Evolutionary conservation across 225 moss, liverwort and hornwort genomes (phyloP).

Genomic region (Polytrichum commune): DNA sequence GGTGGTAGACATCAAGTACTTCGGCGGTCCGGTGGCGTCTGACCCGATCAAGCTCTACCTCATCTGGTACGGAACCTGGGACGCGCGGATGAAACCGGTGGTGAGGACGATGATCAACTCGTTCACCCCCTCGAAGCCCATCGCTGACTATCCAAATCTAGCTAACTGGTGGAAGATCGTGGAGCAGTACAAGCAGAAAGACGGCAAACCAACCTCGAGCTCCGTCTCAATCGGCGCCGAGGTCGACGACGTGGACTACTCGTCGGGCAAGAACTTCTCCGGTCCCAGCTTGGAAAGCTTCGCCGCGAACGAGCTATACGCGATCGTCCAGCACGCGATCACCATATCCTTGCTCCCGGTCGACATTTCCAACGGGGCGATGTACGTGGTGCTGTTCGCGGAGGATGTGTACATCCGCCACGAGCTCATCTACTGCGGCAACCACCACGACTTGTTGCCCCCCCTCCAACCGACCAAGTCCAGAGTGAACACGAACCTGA

Average conservation of each 20-base stretch:
- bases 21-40: constrained; percentile 9
- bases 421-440: background rate
- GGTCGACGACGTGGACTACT: constrained; percentile 3
- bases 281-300: too few species aligned
- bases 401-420: background rate
- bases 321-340: too few species aligned
- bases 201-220: background rate
- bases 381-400: too few species aligned
- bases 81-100: background rate
- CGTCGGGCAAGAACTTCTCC: background rate
- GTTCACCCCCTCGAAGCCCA: background rate
- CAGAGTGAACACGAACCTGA: too few species aligned
- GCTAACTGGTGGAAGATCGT: constrained; percentile 21
- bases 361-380: too few species aligned
- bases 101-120: constrained; percentile 7
- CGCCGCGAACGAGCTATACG: too few species aligned
- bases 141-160: constrained; percentile 7
- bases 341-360: too few species aligned
- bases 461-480: too few species aligned
- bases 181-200: constrained; percentile 5
- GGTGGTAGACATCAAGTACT: constrained; percentile 2
- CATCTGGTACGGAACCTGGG: constrained; percentile 19
- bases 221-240: constrained; percentile 8
- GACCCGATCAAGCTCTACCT: constrained; percentile 16
- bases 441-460: background rate